Base-by-base conservation (phyloP, 2,329 filamentous ascomycete genomes). In the Aspergillus quadrilineatus region DNA sequence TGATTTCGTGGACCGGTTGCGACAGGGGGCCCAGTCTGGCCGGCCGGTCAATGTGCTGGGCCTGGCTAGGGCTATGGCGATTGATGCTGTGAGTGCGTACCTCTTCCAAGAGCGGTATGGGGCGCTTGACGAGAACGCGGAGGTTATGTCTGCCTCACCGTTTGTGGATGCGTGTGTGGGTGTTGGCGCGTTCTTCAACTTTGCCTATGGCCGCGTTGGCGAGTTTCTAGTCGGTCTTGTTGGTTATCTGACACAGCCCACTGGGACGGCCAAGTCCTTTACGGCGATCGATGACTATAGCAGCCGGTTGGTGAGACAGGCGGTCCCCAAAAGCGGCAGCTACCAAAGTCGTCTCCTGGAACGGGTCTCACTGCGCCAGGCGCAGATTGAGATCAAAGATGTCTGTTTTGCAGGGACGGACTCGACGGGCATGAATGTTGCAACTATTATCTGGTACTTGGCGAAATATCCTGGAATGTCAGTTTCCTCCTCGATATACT, bases 141-240 rank as follows among this genome's bases (percentile, higher is more conserved):
- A 61, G 37, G 49, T 65, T 60, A 58, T 81, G 58, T 74, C 75
- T 54, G 73, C 79, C n/a, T 73, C 74, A 45, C 67, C 71, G 0
- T 84, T 84, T 63, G 81, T 85, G 10, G 79, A 84, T 64, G 73
- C 77, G 2, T 81, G 82, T 60, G 81, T 84, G 2, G 80, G 77
- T 4, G 77, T 83, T 6, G 80, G 81, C 0, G 71, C 80, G 3
- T 82, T 84, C 63, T 83, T 81, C 65, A 82, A 82, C 60, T 64
- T 84, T 1, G 15, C 43, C 3, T 79, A 79, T 1, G 76, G 71
- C 26, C 65, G 58, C 10, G 64, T 71, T 12, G 60, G 78, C 22
- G 76, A 79, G 37, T 39, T 57, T 9, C 22, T 64, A 5, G 73
- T 71, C 57, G 60, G 63, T 14, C 57, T 71, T 1, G 63, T 69